Conservation (phyloP, 768 basidiomycete genomes). For the Boletus tylopilopsis region DNA sequence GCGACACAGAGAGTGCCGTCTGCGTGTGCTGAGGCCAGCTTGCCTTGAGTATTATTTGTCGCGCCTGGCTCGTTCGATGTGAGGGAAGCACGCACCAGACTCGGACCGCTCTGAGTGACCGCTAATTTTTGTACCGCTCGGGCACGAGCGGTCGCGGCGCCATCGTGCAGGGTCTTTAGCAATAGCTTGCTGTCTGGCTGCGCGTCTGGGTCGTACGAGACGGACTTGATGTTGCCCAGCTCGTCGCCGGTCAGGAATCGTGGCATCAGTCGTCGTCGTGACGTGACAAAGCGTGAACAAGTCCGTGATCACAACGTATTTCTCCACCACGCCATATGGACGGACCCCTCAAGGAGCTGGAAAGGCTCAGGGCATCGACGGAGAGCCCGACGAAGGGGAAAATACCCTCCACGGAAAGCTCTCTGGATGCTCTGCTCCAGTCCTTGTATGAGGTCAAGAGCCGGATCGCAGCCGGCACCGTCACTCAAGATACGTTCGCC, state of each 20-base stretch:
- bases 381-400: conserved; percentile 48
- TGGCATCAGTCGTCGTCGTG: conserved; percentile 42
- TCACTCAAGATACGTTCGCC: conserved; percentile 46
- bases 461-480: conserved; percentile 44
- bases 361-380: conserved; percentile 67
- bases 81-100: conserved; percentile 36
- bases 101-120: conserved; percentile 26
- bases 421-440: conserved; percentile 61
- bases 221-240: conserved; percentile 67
- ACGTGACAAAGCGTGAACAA: conserved; percentile 19
- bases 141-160: conserved; percentile 30
- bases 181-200: conserved; percentile 33
- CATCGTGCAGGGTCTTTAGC: conserved; percentile 34
- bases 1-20: conserved; percentile 53
- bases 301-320: not conserved
- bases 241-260: conserved; percentile 77
- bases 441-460: conserved; percentile 56
- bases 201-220: conserved; percentile 38
- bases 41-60: conserved; percentile 36
- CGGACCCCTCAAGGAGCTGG: conserved; percentile 70
- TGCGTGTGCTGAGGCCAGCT: conserved; percentile 66
- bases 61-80: conserved; percentile 10
- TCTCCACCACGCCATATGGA: conserved; percentile 48
- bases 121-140: conserved; percentile 40
- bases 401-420: conserved; percentile 49